Evolutionary conservation across 2,329 filamentous ascomycete genomes (phyloP).

Genomic region (Laburnicola sp.): DNA sequence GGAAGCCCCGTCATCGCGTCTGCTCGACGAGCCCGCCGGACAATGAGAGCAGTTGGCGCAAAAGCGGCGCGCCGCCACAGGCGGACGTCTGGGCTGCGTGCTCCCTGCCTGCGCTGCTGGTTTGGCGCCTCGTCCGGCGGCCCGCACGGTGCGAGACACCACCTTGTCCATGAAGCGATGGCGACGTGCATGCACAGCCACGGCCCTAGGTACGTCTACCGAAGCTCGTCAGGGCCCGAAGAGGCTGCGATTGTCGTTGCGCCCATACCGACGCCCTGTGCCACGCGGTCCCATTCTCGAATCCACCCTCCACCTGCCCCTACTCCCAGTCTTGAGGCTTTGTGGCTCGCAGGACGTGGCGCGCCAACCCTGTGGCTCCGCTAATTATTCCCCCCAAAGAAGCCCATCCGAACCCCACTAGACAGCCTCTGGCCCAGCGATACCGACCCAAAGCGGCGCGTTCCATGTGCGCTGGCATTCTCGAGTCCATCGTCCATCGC

Average conservation of each 20-base stretch:
- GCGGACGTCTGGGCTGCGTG: conserved; percentile 23
- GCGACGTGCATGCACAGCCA: conserved; percentile 41
- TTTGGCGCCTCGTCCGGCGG: conserved; percentile 23
- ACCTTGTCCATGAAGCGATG: conserved; percentile 18
- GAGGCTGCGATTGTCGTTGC: conserved; percentile 40
- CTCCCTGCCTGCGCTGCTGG: conserved; percentile 23
- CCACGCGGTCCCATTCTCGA: conserved; percentile 39
- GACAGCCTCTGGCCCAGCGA: conserved; percentile 18
- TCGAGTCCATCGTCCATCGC: too few relatives aligned
- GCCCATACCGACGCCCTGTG: conserved; percentile 26
- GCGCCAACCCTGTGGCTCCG: conserved; percentile 17
- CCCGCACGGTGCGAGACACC: conserved; percentile 19
- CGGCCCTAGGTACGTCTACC: conserved; percentile 41
- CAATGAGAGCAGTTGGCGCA: conserved; percentile 11
- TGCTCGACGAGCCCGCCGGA: conserved; percentile 13
- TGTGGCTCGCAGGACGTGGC: conserved; percentile 15
- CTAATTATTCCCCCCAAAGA: conserved; percentile 33
- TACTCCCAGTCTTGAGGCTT: too few relatives aligned
- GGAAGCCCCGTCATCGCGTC: conserved; percentile 24
- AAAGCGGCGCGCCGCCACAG: conserved; percentile 12
- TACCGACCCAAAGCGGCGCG: conserved; percentile 24
- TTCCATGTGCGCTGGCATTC: conserved; percentile 36
- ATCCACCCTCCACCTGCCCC: conserved; percentile 25
- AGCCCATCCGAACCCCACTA: conserved; percentile 15
- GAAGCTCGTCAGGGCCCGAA: conserved; percentile 31